Conservation (phyloP, 1,139 yeast species). For the Yamadazyma jaroonii region DNA sequence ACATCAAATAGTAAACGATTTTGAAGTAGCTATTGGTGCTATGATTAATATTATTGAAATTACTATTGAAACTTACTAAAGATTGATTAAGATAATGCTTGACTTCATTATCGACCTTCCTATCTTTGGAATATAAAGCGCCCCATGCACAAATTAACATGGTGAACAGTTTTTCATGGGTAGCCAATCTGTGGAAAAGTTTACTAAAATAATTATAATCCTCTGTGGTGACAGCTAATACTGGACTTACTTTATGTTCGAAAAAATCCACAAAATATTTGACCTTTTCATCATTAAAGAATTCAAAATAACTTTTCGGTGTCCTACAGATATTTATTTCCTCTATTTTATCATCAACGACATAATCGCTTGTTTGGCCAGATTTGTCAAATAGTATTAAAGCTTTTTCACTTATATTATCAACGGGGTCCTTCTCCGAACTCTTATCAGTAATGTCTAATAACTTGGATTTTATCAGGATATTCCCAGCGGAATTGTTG, state of each 20-base stretch:
- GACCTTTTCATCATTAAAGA: conserved; percentile 1
- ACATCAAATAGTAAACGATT: conserved; percentile 22
- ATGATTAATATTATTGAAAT: neutral
- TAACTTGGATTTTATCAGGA: neutral
- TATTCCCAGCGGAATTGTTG: neutral
- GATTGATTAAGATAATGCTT: conserved; percentile 19
- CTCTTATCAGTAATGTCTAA: too few species aligned
- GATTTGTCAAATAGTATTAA: neutral
- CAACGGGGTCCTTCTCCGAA: neutral
- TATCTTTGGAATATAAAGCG: conserved; percentile 17
- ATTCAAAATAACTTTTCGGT: neutral
- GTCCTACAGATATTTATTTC: neutral
- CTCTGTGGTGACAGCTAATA: conserved; percentile 22
- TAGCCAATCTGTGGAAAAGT: conserved; percentile 37
- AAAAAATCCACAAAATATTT: conserved; percentile 7
- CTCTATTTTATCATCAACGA: neutral
- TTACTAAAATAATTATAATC: conserved; percentile 42
- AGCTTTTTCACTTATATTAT: neutral
- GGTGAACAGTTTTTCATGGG: conserved; percentile 32
- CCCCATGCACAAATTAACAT: conserved; percentile 46
- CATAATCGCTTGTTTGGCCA: neutral
- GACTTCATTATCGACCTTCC: conserved; percentile 13
- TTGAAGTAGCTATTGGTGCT: conserved; percentile 16
- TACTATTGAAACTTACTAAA: neutral
- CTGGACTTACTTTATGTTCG: conserved; percentile 16